Evolutionary conservation across 257 asterid genomes (phyloP), one percentile per base, ranked within the genome.

Genomic region (Catharanthus roseus): DNA sequence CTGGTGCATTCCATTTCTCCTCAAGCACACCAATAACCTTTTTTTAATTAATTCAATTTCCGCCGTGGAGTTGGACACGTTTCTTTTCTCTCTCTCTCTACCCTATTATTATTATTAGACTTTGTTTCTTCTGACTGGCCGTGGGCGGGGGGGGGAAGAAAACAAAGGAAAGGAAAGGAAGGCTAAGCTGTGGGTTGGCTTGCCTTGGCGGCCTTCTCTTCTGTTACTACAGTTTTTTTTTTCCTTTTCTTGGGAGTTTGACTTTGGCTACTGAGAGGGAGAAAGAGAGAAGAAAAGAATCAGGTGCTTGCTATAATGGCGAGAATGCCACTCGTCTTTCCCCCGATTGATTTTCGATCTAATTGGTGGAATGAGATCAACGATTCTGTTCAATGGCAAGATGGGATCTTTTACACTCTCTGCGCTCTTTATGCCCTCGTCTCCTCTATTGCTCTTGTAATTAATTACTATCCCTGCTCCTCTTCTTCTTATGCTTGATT

Each of bases 281-380:
- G 42, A 34, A 45, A 18, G 6, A 61, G 26, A 26, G 65, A 9
- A 60, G 67, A 19, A 34, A 38, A 29, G 6, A 42, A 9, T 4
- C 7, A 4, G 12, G 19, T 6, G 6, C 1, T 33, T 61, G 15
- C 28, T 61, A 5, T 6, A 61, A 61, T 61, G 67, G 39, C 67
- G 67, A 61, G 67, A 61, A 34, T 8, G 45, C 28, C 65, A 15
- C 65, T 58, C 24, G 16, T 29, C 42, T 5, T 58, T 16, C 65
- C 67, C 67, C 41, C 26, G 28, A 61, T 61, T 33, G 45, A 38
- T 16, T 15, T 19, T 18, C 5, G 42, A 60, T 71, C 74, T 41
- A 79, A 55, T 79, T 93, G 99, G 97, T 93, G 97, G 99, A 71
- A 93, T 54, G 82, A 89, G 93, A 84, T 91, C 92, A 85, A 89